These are phyloP conservation scores for Fraxinus anomala DNA, from an alignment of 257 asterid genomes.

Conservation along the genomic window DNA sequence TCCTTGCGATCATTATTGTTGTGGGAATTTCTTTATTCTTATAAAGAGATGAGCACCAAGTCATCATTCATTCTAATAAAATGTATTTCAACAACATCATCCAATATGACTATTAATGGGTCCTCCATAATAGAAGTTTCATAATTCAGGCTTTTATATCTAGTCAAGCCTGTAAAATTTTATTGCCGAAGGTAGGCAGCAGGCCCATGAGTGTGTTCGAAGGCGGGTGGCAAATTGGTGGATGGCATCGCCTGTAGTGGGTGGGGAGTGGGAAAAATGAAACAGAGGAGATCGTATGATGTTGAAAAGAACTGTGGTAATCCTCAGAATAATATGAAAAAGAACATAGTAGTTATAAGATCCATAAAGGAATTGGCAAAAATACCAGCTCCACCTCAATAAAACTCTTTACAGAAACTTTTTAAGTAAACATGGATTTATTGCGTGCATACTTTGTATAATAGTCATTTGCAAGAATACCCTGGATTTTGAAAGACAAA, in stretches of 20 bases:
- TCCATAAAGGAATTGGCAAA: neutral
- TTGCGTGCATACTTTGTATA: neutral
- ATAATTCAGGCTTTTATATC: neutral
- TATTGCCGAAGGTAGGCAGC: neutral
- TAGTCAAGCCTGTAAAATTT: neutral
- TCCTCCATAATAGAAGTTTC: neutral
- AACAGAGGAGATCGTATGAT: neutral
- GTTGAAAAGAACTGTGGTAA: neutral
- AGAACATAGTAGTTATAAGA: too few relatives aligned
- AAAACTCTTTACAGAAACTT: neutral
- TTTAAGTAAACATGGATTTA: too few relatives aligned
- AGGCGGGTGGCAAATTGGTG: neutral
- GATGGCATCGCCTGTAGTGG: neutral
- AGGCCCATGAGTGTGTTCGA: neutral
- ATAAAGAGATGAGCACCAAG: neutral
- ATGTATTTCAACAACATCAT: neutral
- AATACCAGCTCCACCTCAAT: neutral
- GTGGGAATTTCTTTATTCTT: neutral
- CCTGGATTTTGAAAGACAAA: too few relatives aligned
- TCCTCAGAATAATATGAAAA: too few relatives aligned
- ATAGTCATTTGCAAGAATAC: too few relatives aligned
- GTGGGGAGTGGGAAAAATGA: neutral
- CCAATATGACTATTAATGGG: neutral
- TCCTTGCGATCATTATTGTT: neutral
- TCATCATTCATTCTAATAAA: neutral